Conservation (phyloP, 257 asterid species). For the Nicotiana benthamiana region DNA sequence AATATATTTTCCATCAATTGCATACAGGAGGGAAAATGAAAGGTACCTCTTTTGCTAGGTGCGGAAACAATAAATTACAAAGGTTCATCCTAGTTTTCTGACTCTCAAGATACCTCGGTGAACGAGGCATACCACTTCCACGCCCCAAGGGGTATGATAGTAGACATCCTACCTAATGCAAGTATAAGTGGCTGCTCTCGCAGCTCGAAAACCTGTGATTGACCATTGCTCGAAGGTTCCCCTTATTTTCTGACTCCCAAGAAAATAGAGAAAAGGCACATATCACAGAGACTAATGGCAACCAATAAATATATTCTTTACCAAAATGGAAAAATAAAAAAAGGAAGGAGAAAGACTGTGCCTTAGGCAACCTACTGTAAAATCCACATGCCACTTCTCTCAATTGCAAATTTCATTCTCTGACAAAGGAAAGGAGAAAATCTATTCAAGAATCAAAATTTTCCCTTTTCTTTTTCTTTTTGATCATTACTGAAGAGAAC, state of each 20-base stretch:
- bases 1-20: background rate
- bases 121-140: no score
- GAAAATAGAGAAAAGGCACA: background rate
- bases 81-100: background rate
- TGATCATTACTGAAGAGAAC: background rate
- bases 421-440: background rate
- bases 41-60: background rate
- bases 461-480: background rate
- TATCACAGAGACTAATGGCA: background rate
- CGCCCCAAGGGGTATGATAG: no score
- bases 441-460: background rate
- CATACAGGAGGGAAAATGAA: background rate
- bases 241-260: background rate
- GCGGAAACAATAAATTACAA: background rate
- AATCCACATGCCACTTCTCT: background rate
- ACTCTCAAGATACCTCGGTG: background rate
- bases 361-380: background rate
- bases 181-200: no score
- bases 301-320: background rate
- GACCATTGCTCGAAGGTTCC: background rate
- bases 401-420: background rate
- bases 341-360: background rate
- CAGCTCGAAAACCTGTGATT: no score
- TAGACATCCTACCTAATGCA: no score
- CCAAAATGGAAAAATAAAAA: background rate